Evolutionary conservation across 768 basidiomycete genomes (phyloP), one percentile per base, ranked within the genome.

Genomic region (Lentinus tigrinus): DNA sequence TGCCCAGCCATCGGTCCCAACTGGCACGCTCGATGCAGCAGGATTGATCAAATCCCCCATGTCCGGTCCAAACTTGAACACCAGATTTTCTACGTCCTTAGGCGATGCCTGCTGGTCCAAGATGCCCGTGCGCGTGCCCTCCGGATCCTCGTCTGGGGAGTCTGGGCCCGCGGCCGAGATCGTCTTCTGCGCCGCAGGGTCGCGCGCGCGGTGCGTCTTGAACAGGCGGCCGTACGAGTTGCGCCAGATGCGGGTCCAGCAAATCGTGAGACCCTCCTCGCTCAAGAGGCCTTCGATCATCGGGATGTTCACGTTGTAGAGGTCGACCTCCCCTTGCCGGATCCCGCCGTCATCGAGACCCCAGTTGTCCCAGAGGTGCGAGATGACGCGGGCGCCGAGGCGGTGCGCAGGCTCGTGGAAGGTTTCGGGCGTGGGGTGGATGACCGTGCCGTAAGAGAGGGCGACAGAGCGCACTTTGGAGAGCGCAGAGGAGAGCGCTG

Each of bases 231-330:
- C 88, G 67, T 95, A 96, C 10, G 85, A 81, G 68, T 89, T 96
- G 47, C 89, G 82, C 91, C 91, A 94, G 74, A 95, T 83, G 26
- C 71, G 77, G 11, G 95, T 92, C 91, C 93, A 95, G 63, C 78
- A 81, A 53, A 92, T 80, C 62, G 82, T 82, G 54, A 93, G 71
- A 8, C 85, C 85, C 50, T 80, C 79, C 31, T 82, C 78, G 39
- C 77, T 73, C 46, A 89, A 72, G 27, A 91, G 79, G 26, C 75
- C 79, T 52, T 85, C 81, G 49, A 94, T 79, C 70, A 97, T 77
- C 23, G 95, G 94, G 46, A 98, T 83, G 72, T 98, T 98, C 65
- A 98, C 74, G 67, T 77, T 93, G 74, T 94, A 94, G 23, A 95
- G 75, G 69, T 92, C 91, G 31, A 94, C 84, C 67, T 89, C 86